Percentiles rank a stretch among this genome's conserved stretches.
Conservation (phyloP, 2,329 filamentous ascomycete species). For the Ilyonectria sp. region DNA sequence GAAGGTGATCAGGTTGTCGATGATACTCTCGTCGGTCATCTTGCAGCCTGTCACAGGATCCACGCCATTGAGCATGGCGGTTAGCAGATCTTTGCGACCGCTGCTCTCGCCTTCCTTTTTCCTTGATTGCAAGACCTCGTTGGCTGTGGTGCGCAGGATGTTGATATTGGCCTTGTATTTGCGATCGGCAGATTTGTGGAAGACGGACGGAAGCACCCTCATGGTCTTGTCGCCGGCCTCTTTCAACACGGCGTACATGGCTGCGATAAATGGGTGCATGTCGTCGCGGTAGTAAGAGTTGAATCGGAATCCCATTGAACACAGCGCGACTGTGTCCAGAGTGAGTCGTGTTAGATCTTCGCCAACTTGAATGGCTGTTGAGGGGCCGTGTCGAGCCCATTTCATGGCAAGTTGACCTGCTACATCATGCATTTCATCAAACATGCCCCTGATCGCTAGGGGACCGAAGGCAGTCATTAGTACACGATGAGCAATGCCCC, state of each 20-base stretch:
- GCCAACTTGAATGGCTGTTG: conserved; percentile 69
- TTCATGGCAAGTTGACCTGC: conserved; percentile 77
- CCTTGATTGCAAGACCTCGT: conserved; percentile 72
- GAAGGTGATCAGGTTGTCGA: conserved; percentile 21
- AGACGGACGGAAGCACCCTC: conserved; percentile 64
- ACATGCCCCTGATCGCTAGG: conserved; percentile 77
- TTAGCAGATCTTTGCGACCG: conserved; percentile 76
- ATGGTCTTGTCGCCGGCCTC: conserved; percentile 70
- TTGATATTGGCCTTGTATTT: conserved; percentile 70
- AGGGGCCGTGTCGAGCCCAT: conserved; percentile 75
- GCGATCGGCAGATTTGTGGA: conserved; percentile 59
- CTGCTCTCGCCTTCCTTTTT: conserved; percentile 63
- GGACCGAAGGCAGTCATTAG: conserved; percentile 80
- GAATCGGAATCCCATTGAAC: conserved; percentile 79
- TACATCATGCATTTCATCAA: conserved; percentile 78
- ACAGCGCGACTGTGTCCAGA: conserved; percentile 80
- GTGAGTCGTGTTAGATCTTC: conserved; percentile 81
- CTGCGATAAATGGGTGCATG: conserved; percentile 78
- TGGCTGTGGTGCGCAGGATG: conserved; percentile 67
- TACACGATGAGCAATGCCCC: conserved; percentile 77
- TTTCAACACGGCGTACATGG: conserved; percentile 75
- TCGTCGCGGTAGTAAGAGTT: conserved; percentile 81
- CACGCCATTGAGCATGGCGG: conserved; percentile 77
- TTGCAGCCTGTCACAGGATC: conserved; percentile 78
- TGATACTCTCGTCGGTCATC: conserved; percentile 56